These are phyloP conservation scores for Singerocomus rubriflavus DNA, from an alignment of 1,284 basidiomycete species.

Conservation along the genomic window DNA sequence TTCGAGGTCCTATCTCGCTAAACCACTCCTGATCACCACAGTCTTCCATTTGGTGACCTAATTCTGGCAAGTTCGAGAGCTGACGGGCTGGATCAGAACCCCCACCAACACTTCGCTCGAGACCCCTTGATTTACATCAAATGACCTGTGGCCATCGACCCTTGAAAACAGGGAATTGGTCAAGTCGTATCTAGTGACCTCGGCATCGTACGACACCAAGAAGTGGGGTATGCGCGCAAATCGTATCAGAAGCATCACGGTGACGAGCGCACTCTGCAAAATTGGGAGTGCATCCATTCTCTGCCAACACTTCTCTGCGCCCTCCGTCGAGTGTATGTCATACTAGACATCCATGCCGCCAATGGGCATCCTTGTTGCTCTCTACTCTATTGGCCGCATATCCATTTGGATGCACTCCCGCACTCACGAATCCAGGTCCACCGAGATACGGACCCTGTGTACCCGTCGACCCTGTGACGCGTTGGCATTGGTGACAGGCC, in stretches of 20 bases:
- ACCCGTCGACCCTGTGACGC: background rate
- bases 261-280: conserved; percentile 17
- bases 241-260: conserved; percentile 27
- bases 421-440: too few relatives aligned
- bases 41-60: conserved; percentile 32
- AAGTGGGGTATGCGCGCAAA: conserved; percentile 5
- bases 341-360: conserved; percentile 6
- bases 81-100: conserved; percentile 5
- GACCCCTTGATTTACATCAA: conserved; percentile 21
- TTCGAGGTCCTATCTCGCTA: conserved; percentile 21
- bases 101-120: conserved; percentile 12
- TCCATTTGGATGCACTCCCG: conserved; percentile 4
- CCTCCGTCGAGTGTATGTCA: conserved; percentile 15
- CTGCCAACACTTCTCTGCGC: conserved; percentile 27
- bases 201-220: conserved; percentile 16
- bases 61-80: conserved; percentile 20
- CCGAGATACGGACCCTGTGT: conserved; percentile 6
- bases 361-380: conserved; percentile 11
- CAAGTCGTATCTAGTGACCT: conserved; percentile 1
- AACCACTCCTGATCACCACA: conserved; percentile 27
- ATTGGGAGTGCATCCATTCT: conserved; percentile 30
- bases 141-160: conserved; percentile 10
- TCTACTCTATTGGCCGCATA: conserved; percentile 7
- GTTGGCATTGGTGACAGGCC: background rate
- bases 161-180: conserved; percentile 22